Percentiles rank a stretch among this genome's conserved stretches.
phyloP scores from a whole-genome alignment of 2,329 filamentous ascomycete genomes.

The Purpureocillium takamizusanense region DNA sequence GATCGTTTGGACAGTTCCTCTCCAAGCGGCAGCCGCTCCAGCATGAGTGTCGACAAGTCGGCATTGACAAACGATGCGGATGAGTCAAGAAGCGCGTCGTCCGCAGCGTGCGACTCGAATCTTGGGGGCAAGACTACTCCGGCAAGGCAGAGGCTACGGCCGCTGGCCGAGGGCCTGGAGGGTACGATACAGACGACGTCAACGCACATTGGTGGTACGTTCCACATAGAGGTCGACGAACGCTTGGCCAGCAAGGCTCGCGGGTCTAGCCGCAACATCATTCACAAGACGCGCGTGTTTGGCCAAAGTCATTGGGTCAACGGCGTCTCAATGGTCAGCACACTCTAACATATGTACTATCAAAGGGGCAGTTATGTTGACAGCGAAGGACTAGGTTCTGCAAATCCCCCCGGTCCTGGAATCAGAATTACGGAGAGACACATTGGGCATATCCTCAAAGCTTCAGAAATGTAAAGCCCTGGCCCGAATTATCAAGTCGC shows the following conservation, averaged over 20 bases:
- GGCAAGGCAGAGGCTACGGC: no score
- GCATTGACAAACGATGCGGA: no score
- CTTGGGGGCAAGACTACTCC: no score
- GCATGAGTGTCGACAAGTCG: no score
- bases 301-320: conserved; percentile 52
- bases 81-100: no score
- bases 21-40: no score
- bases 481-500: conserved; percentile 40
- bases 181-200: conserved; percentile 8
- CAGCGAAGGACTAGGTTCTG: no score
- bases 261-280: conserved; percentile 30
- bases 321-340: conserved; percentile 32
- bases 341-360: no score
- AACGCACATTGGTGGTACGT: conserved; percentile 30
- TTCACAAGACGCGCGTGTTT: conserved; percentile 47
- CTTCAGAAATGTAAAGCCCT: conserved; percentile 44
- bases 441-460: conserved; percentile 21
- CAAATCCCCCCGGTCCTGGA: conserved; percentile 33
- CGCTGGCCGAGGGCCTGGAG: not conserved
- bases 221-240: conserved; percentile 30
- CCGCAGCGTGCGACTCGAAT: no score
- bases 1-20: no score
- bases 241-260: conserved; percentile 18
- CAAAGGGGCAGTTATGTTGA: no score
- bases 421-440: conserved; percentile 24